These are phyloP conservation scores for Talaromyces pinophilus DNA, from an alignment of 2,329 filamentous ascomycete species.

Conservation along the genomic window DNA sequence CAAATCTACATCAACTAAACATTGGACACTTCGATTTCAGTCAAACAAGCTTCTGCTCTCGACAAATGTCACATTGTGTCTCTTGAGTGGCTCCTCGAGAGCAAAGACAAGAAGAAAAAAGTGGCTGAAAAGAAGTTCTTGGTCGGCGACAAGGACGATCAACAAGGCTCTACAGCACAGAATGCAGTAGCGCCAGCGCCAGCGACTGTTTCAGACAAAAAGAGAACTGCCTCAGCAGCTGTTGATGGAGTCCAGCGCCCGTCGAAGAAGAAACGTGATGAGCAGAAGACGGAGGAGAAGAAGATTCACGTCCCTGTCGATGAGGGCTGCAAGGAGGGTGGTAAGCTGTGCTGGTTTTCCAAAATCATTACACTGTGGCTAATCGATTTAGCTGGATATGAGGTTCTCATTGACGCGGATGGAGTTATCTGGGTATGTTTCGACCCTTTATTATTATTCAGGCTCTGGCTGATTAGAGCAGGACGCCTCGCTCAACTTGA, in stretches of 20 bases:
- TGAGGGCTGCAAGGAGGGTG: slow-evolving; percentile 40
- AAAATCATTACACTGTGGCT: neutral
- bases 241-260: slow-evolving; percentile 29
- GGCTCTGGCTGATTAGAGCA: slow-evolving; percentile 60
- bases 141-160: slow-evolving; percentile 27
- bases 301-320: slow-evolving; percentile 51
- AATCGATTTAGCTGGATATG: slow-evolving; percentile 22
- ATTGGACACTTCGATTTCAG: slow-evolving; percentile 17
- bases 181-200: neutral
- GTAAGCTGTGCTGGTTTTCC: neutral
- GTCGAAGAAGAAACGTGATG: slow-evolving; percentile 46
- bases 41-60: slow-evolving; percentile 46
- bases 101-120: slow-evolving; percentile 46
- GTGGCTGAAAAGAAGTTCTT: slow-evolving; percentile 44
- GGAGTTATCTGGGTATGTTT: slow-evolving; percentile 61
- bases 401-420: slow-evolving; percentile 66
- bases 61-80: slow-evolving; percentile 56
- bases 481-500: slow-evolving; percentile 78
- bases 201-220: slow-evolving; percentile 27
- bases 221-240: slow-evolving; percentile 29
- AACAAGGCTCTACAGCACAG: slow-evolving; percentile 21
- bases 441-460: neutral
- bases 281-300: slow-evolving; percentile 48
- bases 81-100: slow-evolving; percentile 62
- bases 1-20: neutral